Evolutionary conservation across 2,329 filamentous ascomycete genomes (phyloP), one percentile per base, ranked within the genome.

Genomic region (Lojkania enalia): DNA sequence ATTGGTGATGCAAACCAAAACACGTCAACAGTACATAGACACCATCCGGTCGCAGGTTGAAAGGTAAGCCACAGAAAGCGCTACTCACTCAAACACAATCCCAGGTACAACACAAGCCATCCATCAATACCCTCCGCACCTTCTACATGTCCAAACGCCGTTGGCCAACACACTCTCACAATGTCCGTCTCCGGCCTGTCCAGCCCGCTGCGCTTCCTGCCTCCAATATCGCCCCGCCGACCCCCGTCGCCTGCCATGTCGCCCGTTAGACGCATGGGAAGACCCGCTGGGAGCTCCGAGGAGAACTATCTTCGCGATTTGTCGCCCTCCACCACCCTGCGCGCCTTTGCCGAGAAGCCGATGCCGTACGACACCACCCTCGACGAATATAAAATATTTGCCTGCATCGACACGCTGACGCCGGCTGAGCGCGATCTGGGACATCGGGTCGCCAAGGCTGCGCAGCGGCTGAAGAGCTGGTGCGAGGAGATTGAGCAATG

Each of bases 391-490:
- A 63, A 63, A n/a, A 61, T 74, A 30, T 66, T 70, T 23, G 54
- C 70, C 35, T 87, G 83, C 61, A 78, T 90, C 46, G 79, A 84
- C 48, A 74, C 74, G 25, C 82, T 85, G 13, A 84, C 85, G 1
- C 71, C 77, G 3, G 72, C 80, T 18, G 86, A 92, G 68, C 82
- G 85, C 57, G 83, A 86, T 13, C 84, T 92, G 66, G 87, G 85
- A 31, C 76, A 85, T 58, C 80, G 82, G 50, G 84, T 87, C 32
- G 87, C 87, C 31, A 69, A 84, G 49, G 84, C 86, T 13, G 86
- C 86, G 11, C 82, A 85, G 57, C 83, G 81, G 51, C 82, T 94
- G 50, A 79, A 85, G 66, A 78, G 82, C 60, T 94, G 88, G 88
- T 76, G 87, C 19, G 75, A 81, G n/a, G 88, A 94, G 72, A 75